A percentile compares a stretch with the other conserved stretches of the same genome.
These are phyloP conservation scores for Cordyceps cicadae DNA, from an alignment of 2,329 filamentous ascomycete genomes.

Conservation along the genomic window DNA sequence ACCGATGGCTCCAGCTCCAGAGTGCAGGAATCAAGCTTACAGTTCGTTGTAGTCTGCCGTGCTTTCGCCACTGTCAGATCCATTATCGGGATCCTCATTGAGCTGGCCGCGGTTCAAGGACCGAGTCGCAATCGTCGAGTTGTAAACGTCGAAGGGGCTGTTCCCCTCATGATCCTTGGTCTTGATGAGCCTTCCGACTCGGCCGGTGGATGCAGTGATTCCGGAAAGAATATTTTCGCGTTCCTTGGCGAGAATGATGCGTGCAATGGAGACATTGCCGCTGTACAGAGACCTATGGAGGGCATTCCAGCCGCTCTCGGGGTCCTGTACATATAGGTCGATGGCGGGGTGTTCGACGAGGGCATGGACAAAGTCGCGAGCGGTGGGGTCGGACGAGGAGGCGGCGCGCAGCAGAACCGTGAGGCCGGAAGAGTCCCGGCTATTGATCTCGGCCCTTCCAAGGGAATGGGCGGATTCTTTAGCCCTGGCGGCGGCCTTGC, in stretches of 20 bases:
- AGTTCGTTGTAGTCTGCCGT: slow-evolving; percentile 19
- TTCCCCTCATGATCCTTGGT: slow-evolving; percentile 93
- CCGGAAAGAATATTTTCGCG: slow-evolving; percentile 54
- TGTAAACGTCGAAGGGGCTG: slow-evolving; percentile 88
- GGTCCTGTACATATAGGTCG: slow-evolving; percentile 80
- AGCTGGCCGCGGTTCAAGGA: slow-evolving; percentile 40
- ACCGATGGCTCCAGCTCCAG: background rate
- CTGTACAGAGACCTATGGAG: slow-evolving; percentile 85
- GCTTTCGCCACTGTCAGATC: slow-evolving; percentile 48
- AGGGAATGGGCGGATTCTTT: slow-evolving; percentile 38
- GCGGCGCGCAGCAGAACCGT: slow-evolving; percentile 80
- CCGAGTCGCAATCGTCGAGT: slow-evolving; percentile 74
- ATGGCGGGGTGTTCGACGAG: slow-evolving; percentile 74
- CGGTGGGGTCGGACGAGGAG: slow-evolving; percentile 62
- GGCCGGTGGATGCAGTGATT: slow-evolving; percentile 49
- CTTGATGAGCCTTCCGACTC: slow-evolving; percentile 73
- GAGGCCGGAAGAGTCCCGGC: slow-evolving; percentile 70
- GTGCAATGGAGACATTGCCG: slow-evolving; percentile 80
- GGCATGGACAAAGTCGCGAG: slow-evolving; percentile 66
- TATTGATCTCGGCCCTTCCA: slow-evolving; percentile 66
- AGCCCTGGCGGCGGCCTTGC: slow-evolving; percentile 37
- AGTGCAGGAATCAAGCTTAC: slow-evolving; percentile 19
- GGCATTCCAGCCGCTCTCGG: slow-evolving; percentile 92
- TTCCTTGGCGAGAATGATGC: slow-evolving; percentile 73
- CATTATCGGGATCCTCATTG: slow-evolving; percentile 30